These are phyloP conservation scores for Eutypella sp. DNA, from an alignment of 2,329 filamentous ascomycete genomes.

Conservation along the genomic window DNA sequence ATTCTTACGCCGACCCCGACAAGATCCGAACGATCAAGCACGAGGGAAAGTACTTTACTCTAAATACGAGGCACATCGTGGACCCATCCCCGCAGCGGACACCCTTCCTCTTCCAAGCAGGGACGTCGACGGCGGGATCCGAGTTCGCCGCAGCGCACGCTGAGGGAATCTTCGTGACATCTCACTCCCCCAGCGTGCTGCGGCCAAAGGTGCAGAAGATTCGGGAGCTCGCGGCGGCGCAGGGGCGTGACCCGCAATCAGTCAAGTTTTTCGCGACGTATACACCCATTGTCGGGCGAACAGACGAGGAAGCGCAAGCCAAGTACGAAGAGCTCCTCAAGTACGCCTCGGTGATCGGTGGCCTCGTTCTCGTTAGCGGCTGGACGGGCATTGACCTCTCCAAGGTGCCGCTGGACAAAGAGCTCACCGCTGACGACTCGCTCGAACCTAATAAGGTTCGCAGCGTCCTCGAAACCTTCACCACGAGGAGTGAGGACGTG, in stretches of 20 bases:
- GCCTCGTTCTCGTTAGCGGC: slow-evolving; percentile 50
- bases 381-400: slow-evolving; percentile 59
- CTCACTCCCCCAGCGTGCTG: slow-evolving; percentile 45
- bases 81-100: slow-evolving; percentile 54
- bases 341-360: slow-evolving; percentile 49
- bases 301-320: slow-evolving; percentile 46
- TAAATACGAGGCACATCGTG: slow-evolving; percentile 41
- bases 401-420: slow-evolving; percentile 52
- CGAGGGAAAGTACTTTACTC: slow-evolving; percentile 49
- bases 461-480: slow-evolving; percentile 44
- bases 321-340: slow-evolving; percentile 48
- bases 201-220: slow-evolving; percentile 48
- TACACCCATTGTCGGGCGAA: slow-evolving; percentile 43
- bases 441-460: slow-evolving; percentile 47
- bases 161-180: slow-evolving; percentile 56
- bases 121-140: slow-evolving; percentile 52
- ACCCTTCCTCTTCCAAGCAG: slow-evolving; percentile 54
- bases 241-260: slow-evolving; percentile 50
- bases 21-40: slow-evolving; percentile 58
- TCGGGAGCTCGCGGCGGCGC: slow-evolving; percentile 42
- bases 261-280: slow-evolving; percentile 53
- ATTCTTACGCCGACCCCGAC: slow-evolving; percentile 53
- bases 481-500: slow-evolving; percentile 39
- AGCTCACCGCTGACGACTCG: slow-evolving; percentile 50
- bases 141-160: slow-evolving; percentile 53